Percentiles rank a stretch among this genome's conserved stretches.
Evolutionary conservation across 768 basidiomycete genomes (phyloP).

Genomic region (Pisolithus sp.): DNA sequence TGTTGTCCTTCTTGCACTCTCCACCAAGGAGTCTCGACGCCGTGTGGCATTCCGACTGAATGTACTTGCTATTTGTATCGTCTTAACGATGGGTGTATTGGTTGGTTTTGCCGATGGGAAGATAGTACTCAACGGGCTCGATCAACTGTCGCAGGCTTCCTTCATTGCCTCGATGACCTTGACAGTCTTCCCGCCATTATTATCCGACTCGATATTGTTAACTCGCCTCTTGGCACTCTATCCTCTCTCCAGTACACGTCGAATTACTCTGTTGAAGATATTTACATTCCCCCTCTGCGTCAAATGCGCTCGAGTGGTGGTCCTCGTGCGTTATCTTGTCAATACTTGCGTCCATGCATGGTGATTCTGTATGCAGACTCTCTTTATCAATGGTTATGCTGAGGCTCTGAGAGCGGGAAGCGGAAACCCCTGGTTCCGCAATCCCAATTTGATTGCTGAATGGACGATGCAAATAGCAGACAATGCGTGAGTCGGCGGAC

Average conservation of each 20-base stretch:
- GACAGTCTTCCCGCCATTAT: slow-evolving; percentile 24
- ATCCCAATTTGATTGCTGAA: slow-evolving; percentile 20
- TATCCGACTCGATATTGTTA: slow-evolving; percentile 33
- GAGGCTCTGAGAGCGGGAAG: too few relatives aligned
- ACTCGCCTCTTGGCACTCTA: slow-evolving; percentile 32
- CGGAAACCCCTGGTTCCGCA: background rate
- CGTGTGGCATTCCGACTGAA: slow-evolving; percentile 30
- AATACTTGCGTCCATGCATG: background rate
- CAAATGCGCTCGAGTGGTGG: slow-evolving; percentile 26
- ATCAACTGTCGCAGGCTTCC: slow-evolving; percentile 10
- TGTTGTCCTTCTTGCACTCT: slow-evolving; percentile 29
- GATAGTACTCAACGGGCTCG: slow-evolving; percentile 9
- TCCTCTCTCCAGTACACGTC: slow-evolving; percentile 17
- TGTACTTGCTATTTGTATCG: slow-evolving; percentile 18
- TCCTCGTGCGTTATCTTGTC: slow-evolving; percentile 3
- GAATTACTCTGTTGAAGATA: slow-evolving; percentile 12
- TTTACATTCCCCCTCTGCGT: slow-evolving; percentile 24
- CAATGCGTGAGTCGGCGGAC: slow-evolving; percentile 22
- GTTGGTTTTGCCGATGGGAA: slow-evolving; percentile 6
- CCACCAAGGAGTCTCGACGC: slow-evolving; percentile 20
- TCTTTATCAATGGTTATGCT: slow-evolving; percentile 1
- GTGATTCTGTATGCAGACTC: background rate
- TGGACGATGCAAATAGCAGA: slow-evolving; percentile 31
- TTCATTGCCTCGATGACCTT: slow-evolving; percentile 18
- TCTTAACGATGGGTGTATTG: slow-evolving; percentile 22